A percentile compares a stretch with the other conserved stretches of the same genome.
phyloP scores from a whole-genome alignment of 2,329 filamentous ascomycete genomes.

The Alternaria arborescens region DNA sequence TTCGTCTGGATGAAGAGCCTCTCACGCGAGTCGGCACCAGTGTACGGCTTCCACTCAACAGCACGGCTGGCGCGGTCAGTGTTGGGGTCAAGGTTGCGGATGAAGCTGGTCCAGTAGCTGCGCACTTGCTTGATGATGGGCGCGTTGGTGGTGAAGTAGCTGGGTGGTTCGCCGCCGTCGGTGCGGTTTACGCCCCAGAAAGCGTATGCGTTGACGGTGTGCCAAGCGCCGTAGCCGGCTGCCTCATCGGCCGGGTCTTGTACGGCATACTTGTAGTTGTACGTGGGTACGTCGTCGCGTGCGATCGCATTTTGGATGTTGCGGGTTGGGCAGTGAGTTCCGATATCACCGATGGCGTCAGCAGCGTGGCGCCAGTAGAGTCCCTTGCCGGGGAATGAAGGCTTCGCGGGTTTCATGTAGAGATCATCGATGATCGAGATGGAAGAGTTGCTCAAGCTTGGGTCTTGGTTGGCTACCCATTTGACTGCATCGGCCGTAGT shows the following conservation, averaged over 20 bases:
- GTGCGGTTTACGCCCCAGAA: slow-evolving; percentile 72
- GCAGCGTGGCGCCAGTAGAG: slow-evolving; percentile 67
- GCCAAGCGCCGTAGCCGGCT: slow-evolving; percentile 69
- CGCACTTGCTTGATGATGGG: slow-evolving; percentile 69
- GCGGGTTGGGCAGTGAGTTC: slow-evolving; percentile 71
- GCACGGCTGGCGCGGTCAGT: slow-evolving; percentile 55
- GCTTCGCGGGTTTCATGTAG: slow-evolving; percentile 60
- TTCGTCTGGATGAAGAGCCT: slow-evolving; percentile 52
- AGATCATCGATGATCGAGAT: slow-evolving; percentile 61
- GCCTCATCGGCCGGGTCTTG: slow-evolving; percentile 64
- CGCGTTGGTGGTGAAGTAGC: slow-evolving; percentile 66
- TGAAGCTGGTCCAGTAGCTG: slow-evolving; percentile 78
- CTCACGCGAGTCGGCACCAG: slow-evolving; percentile 28
- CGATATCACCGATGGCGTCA: slow-evolving; percentile 70
- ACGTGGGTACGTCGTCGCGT: slow-evolving; percentile 57
- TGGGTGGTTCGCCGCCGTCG: slow-evolving; percentile 58
- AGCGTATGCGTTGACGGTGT: slow-evolving; percentile 71
- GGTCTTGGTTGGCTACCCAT: slow-evolving; percentile 68
- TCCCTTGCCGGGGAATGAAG: slow-evolving; percentile 58
- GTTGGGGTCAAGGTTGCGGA: slow-evolving; percentile 73
- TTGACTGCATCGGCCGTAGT: slow-evolving; percentile 60
- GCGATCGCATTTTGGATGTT: slow-evolving; percentile 59
- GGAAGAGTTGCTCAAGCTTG: slow-evolving; percentile 61
- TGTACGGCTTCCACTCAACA: slow-evolving; percentile 63
- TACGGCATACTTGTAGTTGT: slow-evolving; percentile 76